Evolutionary conservation across 805 yeast genomes (phyloP).

Genomic region (Candida ovalis): DNA sequence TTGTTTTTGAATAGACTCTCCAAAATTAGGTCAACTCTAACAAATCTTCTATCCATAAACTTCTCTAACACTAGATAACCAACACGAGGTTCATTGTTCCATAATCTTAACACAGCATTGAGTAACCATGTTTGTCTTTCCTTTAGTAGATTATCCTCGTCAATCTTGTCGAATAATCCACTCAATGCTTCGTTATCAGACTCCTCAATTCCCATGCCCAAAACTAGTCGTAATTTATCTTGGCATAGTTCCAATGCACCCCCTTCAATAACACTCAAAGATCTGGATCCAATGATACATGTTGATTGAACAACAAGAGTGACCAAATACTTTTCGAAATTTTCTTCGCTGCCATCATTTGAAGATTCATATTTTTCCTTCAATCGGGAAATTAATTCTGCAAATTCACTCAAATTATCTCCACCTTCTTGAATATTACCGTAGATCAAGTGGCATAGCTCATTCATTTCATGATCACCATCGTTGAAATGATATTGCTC

Average conservation of each 20-base stretch:
- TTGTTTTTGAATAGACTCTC: constrained; percentile 37
- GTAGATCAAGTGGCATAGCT: constrained; percentile 31
- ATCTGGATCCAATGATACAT: constrained; percentile 82
- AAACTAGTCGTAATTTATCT: constrained; percentile 23
- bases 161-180: constrained; percentile 7
- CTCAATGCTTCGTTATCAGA: constrained; percentile 6
- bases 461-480: constrained; percentile 31
- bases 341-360: constrained; percentile 16
- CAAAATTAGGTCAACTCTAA: constrained; percentile 40
- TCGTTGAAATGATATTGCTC: constrained; percentile 33
- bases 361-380: constrained; percentile 16
- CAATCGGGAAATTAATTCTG: constrained; percentile 23
- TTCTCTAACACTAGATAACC: constrained; percentile 58
- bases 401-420: constrained; percentile 26
- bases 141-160: constrained; percentile 23
- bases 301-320: constrained; percentile 66
- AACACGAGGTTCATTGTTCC: constrained; percentile 63
- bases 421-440: constrained; percentile 31
- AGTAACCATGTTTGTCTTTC: constrained; percentile 43
- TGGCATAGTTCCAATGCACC: constrained; percentile 36
- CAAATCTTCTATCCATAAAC: constrained; percentile 42
- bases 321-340: constrained; percentile 42
- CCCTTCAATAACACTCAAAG: constrained; percentile 70
- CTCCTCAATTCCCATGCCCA: constrained; percentile 23
- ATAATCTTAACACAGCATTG: constrained; percentile 54